Evolutionary conservation across 257 asterid species (phyloP).

Genomic region (Echites panduratus): DNA sequence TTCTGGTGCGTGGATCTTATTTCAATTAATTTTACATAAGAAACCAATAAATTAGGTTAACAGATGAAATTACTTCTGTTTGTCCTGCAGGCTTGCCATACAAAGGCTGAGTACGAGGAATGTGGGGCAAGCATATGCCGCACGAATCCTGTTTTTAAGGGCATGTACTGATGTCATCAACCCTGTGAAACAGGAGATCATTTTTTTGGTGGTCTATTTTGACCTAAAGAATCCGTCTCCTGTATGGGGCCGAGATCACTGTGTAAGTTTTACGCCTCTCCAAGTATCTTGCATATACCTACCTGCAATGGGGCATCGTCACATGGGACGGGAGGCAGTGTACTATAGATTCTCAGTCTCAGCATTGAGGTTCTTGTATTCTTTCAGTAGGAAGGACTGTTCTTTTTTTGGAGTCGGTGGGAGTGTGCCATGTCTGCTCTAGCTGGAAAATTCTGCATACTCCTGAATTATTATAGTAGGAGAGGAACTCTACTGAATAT

Average conservation of each 20-base stretch:
- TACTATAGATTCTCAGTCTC: conserved; percentile 22
- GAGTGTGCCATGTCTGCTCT: conserved; percentile 1
- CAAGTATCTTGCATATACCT: conserved; percentile 11
- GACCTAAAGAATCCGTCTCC: conserved; percentile 9
- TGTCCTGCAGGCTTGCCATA: conserved; percentile 77
- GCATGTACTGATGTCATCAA: conserved; percentile 63
- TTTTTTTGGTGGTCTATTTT: neutral
- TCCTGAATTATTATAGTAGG: neutral
- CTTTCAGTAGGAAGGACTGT: conserved; percentile 21
- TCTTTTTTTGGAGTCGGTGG: conserved; percentile 18
- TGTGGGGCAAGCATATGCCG: conserved; percentile 94
- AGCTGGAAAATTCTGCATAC: conserved; percentile 1
- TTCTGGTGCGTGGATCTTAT: neutral
- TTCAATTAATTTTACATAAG: neutral
- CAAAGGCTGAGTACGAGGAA: conserved; percentile 97
- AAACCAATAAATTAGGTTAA: neutral
- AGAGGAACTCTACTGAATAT: conserved; percentile 9
- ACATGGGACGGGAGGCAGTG: conserved; percentile 24
- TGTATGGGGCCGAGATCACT: conserved; percentile 3
- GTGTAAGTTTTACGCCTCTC: conserved; percentile 13
- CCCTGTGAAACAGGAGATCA: conserved; percentile 9
- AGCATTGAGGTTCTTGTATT: conserved; percentile 27
- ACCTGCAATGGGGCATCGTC: conserved; percentile 6
- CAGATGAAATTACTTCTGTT: neutral
- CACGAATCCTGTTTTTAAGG: conserved; percentile 91